Conservation (phyloP, 1,139 yeast species). For the Protomyces pachydermus region DNA sequence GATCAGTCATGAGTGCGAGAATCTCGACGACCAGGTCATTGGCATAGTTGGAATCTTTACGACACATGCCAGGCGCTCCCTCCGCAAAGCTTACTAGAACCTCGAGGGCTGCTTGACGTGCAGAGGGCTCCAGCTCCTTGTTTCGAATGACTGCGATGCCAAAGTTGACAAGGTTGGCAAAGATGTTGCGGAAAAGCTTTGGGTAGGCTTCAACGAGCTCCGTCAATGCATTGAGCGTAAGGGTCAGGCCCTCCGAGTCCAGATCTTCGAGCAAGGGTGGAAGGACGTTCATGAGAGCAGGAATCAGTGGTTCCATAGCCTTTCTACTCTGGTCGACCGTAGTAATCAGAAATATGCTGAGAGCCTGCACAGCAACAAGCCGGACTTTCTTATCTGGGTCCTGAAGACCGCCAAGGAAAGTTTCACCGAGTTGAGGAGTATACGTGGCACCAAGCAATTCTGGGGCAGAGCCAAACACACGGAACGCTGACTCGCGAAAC, state of each 20-base stretch:
- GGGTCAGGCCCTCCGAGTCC: conserved; percentile 72
- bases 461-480: conserved; percentile 83
- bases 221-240: conserved; percentile 81
- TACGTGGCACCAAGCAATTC: conserved; percentile 60
- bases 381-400: conserved; percentile 77
- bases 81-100: conserved; percentile 85
- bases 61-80: conserved; percentile 93
- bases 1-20: conserved; percentile 84
- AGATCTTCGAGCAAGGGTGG: conserved; percentile 77
- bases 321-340: conserved; percentile 77
- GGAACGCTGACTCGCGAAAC: conserved; percentile 82
- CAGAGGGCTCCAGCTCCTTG: conserved; percentile 67
- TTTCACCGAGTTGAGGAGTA: conserved; percentile 56
- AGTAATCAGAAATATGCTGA: conserved; percentile 79
- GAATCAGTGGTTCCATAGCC: conserved; percentile 68
- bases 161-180: conserved; percentile 77
- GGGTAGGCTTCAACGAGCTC: conserved; percentile 93
- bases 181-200: conserved; percentile 85
- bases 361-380: conserved; percentile 87
- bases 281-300: conserved; percentile 74
- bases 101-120: conserved; percentile 84
- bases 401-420: conserved; percentile 72
- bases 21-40: conserved; percentile 68
- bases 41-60: conserved; percentile 67
- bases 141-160: conserved; percentile 76